Percentiles rank a stretch among this genome's conserved stretches.
Evolutionary conservation across 2,329 filamentous ascomycete species (phyloP).

Genomic region (Xylaria sp.): DNA sequence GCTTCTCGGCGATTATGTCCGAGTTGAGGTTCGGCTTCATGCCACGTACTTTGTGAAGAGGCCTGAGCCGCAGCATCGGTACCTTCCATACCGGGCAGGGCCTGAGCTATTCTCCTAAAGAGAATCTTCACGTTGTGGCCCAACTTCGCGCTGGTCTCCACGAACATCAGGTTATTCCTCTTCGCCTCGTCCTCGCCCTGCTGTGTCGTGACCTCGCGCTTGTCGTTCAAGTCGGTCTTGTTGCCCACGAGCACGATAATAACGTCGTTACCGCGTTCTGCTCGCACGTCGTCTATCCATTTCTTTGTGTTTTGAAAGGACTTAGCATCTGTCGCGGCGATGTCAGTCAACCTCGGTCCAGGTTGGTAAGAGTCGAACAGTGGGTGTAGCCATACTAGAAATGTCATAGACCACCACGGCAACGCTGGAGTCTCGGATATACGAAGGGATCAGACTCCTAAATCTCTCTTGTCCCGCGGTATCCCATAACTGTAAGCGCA

Average conservation of each 20-base stretch:
- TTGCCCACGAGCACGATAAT: slow-evolving; percentile 98
- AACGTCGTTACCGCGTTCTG: slow-evolving; percentile 94
- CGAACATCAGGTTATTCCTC: slow-evolving; percentile 97
- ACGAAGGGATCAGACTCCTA: slow-evolving; percentile 92
- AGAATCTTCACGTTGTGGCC: slow-evolving; percentile 97
- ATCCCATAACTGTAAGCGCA: slow-evolving; percentile 96
- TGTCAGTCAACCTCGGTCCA: slow-evolving; percentile 12
- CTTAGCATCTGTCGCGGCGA: slow-evolving; percentile 61
- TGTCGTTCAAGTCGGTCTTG: slow-evolving; percentile 98
- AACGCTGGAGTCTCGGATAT: slow-evolving; percentile 96
- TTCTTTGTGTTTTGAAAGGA: slow-evolving; percentile 98
- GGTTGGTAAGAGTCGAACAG: background rate
- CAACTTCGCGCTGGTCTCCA: slow-evolving; percentile 96
- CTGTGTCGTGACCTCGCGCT: slow-evolving; percentile 91
- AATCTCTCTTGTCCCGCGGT: slow-evolving; percentile 97
- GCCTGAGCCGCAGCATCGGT: slow-evolving; percentile 71
- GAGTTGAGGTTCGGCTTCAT: background rate
- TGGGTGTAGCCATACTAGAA: slow-evolving; percentile 55
- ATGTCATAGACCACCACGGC: slow-evolving; percentile 99
- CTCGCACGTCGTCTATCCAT: slow-evolving; percentile 98
- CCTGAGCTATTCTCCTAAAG: slow-evolving; percentile 97
- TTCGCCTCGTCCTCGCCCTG: slow-evolving; percentile 98
- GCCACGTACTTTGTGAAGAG: slow-evolving; percentile 66
- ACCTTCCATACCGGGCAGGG: slow-evolving; percentile 94
- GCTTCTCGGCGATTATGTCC: background rate